phyloP scores from a whole-genome alignment of 1,284 basidiomycete genomes.

The Irpex lacteus region DNA sequence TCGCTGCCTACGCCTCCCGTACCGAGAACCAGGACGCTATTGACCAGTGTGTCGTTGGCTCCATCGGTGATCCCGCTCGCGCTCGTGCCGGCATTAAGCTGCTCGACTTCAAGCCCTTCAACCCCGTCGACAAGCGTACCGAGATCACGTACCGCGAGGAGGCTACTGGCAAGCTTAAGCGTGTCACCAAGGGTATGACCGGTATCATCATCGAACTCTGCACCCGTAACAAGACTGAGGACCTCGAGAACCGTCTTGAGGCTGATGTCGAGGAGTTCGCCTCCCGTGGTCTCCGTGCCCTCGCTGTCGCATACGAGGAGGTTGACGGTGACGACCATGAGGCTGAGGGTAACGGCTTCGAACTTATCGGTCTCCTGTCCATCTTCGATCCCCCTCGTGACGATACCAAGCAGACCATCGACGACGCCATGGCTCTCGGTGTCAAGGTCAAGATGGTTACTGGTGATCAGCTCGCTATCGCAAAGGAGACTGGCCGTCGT shows the following conservation, averaged over 20 bases:
- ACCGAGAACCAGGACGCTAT: slow-evolving; percentile 99
- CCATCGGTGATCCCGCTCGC: slow-evolving; percentile 68
- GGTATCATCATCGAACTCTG: slow-evolving; percentile 95
- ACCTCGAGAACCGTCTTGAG: slow-evolving; percentile 89
- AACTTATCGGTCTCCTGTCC: slow-evolving; percentile 94
- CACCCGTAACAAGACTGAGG: slow-evolving; percentile 94
- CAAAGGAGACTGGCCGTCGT: slow-evolving; percentile 98
- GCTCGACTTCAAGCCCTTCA: slow-evolving; percentile 99
- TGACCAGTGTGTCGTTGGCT: slow-evolving; percentile 83
- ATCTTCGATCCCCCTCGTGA: slow-evolving; percentile 98
- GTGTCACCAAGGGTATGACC: slow-evolving; percentile 99
- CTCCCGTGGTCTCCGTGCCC: slow-evolving; percentile 93
- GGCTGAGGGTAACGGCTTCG: slow-evolving; percentile 91
- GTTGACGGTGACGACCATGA: slow-evolving; percentile 80
- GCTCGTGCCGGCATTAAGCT: slow-evolving; percentile 94
- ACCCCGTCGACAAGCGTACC: slow-evolving; percentile 98
- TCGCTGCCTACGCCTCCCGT: slow-evolving; percentile 94
- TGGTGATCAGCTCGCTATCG: slow-evolving; percentile 98
- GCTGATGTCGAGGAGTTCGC: slow-evolving; percentile 96
- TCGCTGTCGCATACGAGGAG: slow-evolving; percentile 96
- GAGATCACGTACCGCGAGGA: slow-evolving; percentile 98
- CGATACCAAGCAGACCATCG: slow-evolving; percentile 99
- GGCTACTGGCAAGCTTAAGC: slow-evolving; percentile 91
- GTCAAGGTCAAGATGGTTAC: slow-evolving; percentile 99
- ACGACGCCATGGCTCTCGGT: slow-evolving; percentile 93